These are phyloP conservation scores for Leishmania turanica DNA, from an alignment of 208 protist genomes.

Conservation along the genomic window DNA sequence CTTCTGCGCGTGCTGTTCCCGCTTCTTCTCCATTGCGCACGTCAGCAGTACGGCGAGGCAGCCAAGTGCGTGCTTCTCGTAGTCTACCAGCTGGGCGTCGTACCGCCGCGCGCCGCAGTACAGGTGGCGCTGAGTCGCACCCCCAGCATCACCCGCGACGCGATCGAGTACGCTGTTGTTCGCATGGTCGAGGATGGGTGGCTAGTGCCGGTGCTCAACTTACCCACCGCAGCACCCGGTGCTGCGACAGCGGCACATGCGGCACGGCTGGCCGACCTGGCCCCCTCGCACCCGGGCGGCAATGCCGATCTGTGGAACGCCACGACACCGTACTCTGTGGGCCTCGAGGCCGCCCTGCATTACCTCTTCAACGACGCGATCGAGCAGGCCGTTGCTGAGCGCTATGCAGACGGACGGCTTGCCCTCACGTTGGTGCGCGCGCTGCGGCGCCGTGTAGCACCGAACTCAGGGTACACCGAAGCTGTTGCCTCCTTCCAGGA, in stretches of 20 bases:
- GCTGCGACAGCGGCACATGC: not conserved
- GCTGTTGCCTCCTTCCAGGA: conserved; percentile 26
- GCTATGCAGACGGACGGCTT: conserved; percentile 23
- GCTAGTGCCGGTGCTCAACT: conserved; percentile 40
- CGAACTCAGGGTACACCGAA: conserved; percentile 11
- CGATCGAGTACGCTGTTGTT: conserved; percentile 41
- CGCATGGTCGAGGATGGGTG: conserved; percentile 55
- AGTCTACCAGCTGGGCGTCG: conserved; percentile 60
- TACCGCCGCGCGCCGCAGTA: conserved; percentile 47
- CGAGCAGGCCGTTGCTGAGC: conserved; percentile 35
- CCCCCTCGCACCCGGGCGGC: not conserved
- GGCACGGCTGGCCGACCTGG: not conserved
- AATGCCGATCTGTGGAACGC: conserved; percentile 9
- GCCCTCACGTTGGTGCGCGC: conserved; percentile 40
- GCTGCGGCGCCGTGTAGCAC: conserved; percentile 21
- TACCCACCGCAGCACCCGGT: not conserved
- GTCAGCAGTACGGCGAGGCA: conserved; percentile 54
- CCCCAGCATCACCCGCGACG: conserved; percentile 24
- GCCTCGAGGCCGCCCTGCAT: conserved; percentile 25
- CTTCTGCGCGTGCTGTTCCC: conserved; percentile 70
- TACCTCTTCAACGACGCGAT: conserved; percentile 33
- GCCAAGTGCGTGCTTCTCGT: conserved; percentile 54
- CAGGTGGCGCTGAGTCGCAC: conserved; percentile 52
- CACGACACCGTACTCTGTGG: conserved; percentile 41
- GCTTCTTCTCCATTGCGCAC: conserved; percentile 48